Evolutionary conservation across 2,329 filamentous ascomycete species (phyloP).

Genomic region (Macrophomina tecta): DNA sequence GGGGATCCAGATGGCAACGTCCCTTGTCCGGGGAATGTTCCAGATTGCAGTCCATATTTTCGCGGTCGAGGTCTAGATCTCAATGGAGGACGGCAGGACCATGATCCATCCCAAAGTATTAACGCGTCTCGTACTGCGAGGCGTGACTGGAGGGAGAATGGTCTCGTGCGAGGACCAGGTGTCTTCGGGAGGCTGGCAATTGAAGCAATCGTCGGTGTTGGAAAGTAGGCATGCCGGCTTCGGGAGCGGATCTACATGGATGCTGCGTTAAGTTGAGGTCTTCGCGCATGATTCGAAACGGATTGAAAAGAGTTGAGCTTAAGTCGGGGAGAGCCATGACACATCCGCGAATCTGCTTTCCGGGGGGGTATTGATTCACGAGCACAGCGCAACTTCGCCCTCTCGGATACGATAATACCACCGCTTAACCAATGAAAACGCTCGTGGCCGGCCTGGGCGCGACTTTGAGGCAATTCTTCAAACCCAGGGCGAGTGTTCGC

Average conservation of each 20-base stretch:
- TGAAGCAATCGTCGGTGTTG: not conserved
- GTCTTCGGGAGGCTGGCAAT: not conserved
- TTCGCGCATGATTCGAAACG: not conserved
- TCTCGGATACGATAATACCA: too few species aligned
- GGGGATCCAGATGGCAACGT: not conserved
- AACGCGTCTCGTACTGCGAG: not conserved
- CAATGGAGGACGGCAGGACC: not conserved
- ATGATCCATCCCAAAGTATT: not conserved
- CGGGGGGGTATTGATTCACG: too few species aligned
- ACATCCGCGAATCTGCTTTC: too few species aligned
- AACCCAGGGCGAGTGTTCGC: not conserved
- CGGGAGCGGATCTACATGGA: not conserved
- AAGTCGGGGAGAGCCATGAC: too few species aligned
- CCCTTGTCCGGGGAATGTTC: conserved; percentile 3
- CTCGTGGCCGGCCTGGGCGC: not conserved
- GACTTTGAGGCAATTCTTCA: conserved; percentile 9
- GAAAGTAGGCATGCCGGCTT: not conserved
- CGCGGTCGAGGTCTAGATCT: not conserved
- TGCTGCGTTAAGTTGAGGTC: not conserved
- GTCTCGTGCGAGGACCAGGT: too few species aligned
- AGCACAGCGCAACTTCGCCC: too few species aligned
- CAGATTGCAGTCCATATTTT: not conserved
- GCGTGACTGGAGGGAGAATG: too few species aligned
- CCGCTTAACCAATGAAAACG: not conserved
- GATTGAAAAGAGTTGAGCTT: not conserved